Base-by-base conservation (phyloP, 2,329 filamentous ascomycete genomes). In the Plenodomus lindquistii region DNA sequence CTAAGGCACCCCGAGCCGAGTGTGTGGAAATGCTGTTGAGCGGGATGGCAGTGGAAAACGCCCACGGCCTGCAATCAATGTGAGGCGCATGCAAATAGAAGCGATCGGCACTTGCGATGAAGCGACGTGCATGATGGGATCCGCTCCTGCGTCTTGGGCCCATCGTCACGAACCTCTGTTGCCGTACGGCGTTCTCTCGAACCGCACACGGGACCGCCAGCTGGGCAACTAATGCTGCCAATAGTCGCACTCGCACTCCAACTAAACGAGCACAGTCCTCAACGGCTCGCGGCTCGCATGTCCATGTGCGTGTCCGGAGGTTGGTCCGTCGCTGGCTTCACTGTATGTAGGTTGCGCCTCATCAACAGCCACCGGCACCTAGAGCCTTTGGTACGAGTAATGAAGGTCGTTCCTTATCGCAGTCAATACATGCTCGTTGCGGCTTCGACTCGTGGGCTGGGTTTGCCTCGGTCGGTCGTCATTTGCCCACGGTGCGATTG, bases 41-140 rank as follows among this genome's bases (percentile, higher is more conserved):
- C 36, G 15, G 17, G 27, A 16, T 45, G 35, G 42, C 47, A 46
- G 42, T 43, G 22, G 17, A 16, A 18, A 37, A 37, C 44, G 43
- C 18, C 49, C 27, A 29, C 17, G 31, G 27, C 40, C 43, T 47
- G 55, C 40, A 56, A 52, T 56, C 46, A 50, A 58, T 17, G 29
- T 47, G 55, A 56, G 46, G 50, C 48, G 51, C 15, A 19, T 17
- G 35, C 37, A 48, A 40, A 48, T 48, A 4, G 18, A 16, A 37
- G 43, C 36, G 40, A 54, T 52, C 48, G 40, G 27, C 51, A 39
- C 43, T 27, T 42, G 41, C 47, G 39, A 53, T 50, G 31, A 24
- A 40, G 18, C 44, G 31, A 29, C 39, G 35, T 46, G 31, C 38
- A 8, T n/a, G n/a, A 27, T 18, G 19, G 15, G 20, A 35, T 37